These are phyloP conservation scores for Athelia psychrophila DNA, from an alignment of 1,284 basidiomycete genomes.

Conservation along the genomic window DNA sequence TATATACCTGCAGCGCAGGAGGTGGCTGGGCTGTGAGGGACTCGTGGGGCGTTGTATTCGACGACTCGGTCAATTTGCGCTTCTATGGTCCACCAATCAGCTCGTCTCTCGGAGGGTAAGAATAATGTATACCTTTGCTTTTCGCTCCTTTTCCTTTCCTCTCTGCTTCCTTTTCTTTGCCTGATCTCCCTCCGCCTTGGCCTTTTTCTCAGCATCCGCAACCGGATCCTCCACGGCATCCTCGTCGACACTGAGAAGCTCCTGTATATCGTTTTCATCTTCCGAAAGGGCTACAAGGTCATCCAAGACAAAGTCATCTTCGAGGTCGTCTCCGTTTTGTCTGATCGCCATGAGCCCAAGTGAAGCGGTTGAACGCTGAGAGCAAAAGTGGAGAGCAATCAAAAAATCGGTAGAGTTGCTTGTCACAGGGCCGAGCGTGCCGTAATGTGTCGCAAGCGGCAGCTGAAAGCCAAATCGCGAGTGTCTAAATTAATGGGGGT, in stretches of 20 bases:
- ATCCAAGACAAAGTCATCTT: constrained; percentile 77
- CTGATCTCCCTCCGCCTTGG: constrained; percentile 24
- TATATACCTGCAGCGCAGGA: constrained; percentile 52
- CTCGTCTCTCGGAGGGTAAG: not conserved
- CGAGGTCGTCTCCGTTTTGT: constrained; percentile 70
- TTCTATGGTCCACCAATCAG: constrained; percentile 42
- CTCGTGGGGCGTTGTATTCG: constrained; percentile 32
- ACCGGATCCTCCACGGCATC: constrained; percentile 31
- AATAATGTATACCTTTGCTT: constrained; percentile 49
- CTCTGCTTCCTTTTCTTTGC: constrained; percentile 69
- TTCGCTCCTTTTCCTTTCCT: constrained; percentile 68
- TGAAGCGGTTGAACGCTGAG: not conserved
- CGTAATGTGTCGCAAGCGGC: no score
- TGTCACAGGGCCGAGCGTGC: no score
- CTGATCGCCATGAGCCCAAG: constrained; percentile 20
- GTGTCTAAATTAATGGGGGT: no score
- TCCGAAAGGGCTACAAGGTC: constrained; percentile 61
- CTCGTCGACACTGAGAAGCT: constrained; percentile 43
- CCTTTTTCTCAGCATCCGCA: constrained; percentile 16
- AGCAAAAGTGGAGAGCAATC: no score
- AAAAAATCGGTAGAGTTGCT: no score
- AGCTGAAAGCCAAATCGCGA: no score
- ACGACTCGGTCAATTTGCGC: constrained; percentile 53
- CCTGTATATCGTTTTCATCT: constrained; percentile 39
- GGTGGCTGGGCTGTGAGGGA: constrained; percentile 60